Percentiles rank a stretch among this genome's conserved stretches.
phyloP scores from a whole-genome alignment of 352 stramenopile species.

The Phytophthora europaea region DNA sequence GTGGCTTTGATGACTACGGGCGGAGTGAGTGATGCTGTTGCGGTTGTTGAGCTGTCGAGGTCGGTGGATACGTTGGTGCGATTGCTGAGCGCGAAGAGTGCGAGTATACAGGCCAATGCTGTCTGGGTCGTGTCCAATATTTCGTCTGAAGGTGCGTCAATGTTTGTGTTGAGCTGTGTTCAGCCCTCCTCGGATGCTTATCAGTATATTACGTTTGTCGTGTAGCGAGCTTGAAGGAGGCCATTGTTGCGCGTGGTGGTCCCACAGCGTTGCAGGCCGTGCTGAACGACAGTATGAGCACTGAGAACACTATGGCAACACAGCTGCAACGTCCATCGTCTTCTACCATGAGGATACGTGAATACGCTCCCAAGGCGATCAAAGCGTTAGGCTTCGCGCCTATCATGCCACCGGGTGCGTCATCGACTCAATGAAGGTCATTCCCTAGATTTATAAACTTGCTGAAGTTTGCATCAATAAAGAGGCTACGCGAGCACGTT shows the following conservation, averaged over 20 bases:
- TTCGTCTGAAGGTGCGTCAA: constrained; percentile 58
- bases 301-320: constrained; percentile 3
- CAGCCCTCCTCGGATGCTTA: not conserved
- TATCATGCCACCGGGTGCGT: constrained; percentile 28
- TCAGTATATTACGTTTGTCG: too few relatives aligned
- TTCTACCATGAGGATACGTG: constrained; percentile 76
- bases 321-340: constrained; percentile 41
- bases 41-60: constrained; percentile 43
- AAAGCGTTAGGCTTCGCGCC: constrained; percentile 71
- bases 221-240: constrained; percentile 60
- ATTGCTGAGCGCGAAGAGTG: constrained; percentile 61
- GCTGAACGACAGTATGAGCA: constrained; percentile 58
- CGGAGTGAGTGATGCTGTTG: constrained; percentile 45
- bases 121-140: constrained; percentile 87
- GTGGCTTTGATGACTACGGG: constrained; percentile 67
- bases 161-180: not conserved
- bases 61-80: constrained; percentile 53
- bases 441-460: not conserved
- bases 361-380: constrained; percentile 84
- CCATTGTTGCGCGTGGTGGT: constrained; percentile 61
- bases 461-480: not conserved
- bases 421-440: not conserved
- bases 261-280: constrained; percentile 72
- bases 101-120: constrained; percentile 71
- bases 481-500: too few relatives aligned